phyloP scores from a whole-genome alignment of 495 filamentous ascomycete genomes.

The Podospora sp. region DNA sequence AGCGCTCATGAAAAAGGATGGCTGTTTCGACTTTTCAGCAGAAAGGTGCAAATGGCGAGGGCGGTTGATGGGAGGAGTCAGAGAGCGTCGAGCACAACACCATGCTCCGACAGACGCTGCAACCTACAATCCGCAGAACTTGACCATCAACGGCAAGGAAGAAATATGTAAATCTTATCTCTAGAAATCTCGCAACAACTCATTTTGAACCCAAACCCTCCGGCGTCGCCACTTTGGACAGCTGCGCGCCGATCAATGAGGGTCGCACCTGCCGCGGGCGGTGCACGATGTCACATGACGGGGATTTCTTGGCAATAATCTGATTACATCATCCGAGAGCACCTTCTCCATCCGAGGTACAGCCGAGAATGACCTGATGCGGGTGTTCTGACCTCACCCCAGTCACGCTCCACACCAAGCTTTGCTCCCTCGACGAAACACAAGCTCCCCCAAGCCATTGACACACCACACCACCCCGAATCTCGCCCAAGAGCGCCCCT shows the following conservation, averaged over 20 bases:
- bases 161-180: no score
- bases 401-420: neutral
- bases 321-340: neutral
- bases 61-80: neutral
- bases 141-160: no score
- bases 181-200: no score
- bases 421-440: conserved; percentile 10
- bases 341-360: neutral
- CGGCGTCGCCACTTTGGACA: neutral
- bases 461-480: conserved; percentile 6
- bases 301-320: neutral
- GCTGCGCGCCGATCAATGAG: neutral
- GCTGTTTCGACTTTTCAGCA: no score
- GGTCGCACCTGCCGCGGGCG: neutral
- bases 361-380: conserved; percentile 21
- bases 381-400: conserved; percentile 15
- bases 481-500: neutral
- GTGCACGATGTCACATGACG: conserved; percentile 13
- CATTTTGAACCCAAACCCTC: neutral
- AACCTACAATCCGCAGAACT: no score
- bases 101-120: no score
- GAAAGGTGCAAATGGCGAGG: no score
- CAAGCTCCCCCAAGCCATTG: conserved; percentile 5
- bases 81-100: no score
- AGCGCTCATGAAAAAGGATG: no score